Percentiles rank a stretch among this genome's conserved stretches.
Conservation (phyloP, 352 stramenopile genomes). For the Globisporangium splendens region DNA sequence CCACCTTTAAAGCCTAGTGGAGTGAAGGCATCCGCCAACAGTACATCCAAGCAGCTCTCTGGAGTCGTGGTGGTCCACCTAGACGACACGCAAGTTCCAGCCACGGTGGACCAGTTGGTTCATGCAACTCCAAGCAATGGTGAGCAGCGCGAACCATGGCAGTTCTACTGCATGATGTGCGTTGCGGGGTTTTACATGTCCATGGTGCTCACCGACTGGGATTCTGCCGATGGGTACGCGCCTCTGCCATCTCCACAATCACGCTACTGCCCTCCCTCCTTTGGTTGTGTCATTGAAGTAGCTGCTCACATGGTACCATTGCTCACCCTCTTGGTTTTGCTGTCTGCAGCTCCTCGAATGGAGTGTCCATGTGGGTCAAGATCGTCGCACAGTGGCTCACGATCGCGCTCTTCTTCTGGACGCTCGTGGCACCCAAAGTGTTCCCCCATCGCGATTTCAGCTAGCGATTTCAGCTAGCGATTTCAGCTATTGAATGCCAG, state of each 20-base stretch:
- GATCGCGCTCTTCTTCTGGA: slow-evolving; percentile 94
- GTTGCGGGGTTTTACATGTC: slow-evolving; percentile 91
- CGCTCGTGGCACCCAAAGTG: slow-evolving; percentile 90
- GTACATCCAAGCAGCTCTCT: slow-evolving; percentile 9
- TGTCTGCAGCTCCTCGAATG: slow-evolving; percentile 36
- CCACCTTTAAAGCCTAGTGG: neutral
- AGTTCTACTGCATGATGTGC: slow-evolving; percentile 92
- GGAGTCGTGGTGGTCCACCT: slow-evolving; percentile 46
- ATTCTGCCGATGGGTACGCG: slow-evolving; percentile 68
- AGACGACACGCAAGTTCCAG: neutral
- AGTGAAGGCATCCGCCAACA: neutral
- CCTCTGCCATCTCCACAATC: too few relatives aligned
- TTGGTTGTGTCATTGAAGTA: neutral
- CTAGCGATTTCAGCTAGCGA: slow-evolving; percentile 53
- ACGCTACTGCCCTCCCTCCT: neutral
- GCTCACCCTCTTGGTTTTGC: too few relatives aligned
- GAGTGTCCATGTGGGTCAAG: slow-evolving; percentile 95
- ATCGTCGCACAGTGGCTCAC: slow-evolving; percentile 93
- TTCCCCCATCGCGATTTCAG: slow-evolving; percentile 93
- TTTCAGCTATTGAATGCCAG: slow-evolving; percentile 58
- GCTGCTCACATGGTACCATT: neutral
- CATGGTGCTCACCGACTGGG: slow-evolving; percentile 95
- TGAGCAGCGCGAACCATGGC: slow-evolving; percentile 75
- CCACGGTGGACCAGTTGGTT: neutral
- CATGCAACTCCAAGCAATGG: slow-evolving; percentile 23